Conservation (phyloP, 2,329 filamentous ascomycete genomes). For the Ophiocordyceps unilateralis region DNA sequence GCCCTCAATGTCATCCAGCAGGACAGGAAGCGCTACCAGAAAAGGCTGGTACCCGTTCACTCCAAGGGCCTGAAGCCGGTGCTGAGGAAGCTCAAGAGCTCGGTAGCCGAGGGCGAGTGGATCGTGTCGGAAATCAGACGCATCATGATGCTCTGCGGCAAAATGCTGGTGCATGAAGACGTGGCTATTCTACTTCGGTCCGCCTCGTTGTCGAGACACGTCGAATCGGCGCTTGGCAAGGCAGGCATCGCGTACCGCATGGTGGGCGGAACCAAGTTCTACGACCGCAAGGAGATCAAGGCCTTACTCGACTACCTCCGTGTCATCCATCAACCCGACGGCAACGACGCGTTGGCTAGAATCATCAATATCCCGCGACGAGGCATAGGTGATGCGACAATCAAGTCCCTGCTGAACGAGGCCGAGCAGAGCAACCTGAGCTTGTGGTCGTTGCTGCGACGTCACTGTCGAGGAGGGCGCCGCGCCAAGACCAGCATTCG, state of each 20-base stretch:
- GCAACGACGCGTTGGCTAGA: constrained; percentile 70
- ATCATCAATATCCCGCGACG: constrained; percentile 74
- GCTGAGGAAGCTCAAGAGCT: constrained; percentile 53
- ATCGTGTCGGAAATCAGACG: constrained; percentile 71
- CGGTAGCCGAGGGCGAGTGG: constrained; percentile 68
- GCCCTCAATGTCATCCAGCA: constrained; percentile 83
- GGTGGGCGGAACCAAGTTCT: constrained; percentile 82
- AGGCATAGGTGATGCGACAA: constrained; percentile 63
- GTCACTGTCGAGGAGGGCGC: constrained; percentile 33
- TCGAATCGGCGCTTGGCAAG: constrained; percentile 68
- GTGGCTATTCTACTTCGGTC: constrained; percentile 79
- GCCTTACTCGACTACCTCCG: constrained; percentile 75
- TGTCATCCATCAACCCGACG: constrained; percentile 66
- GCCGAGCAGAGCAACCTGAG: constrained; percentile 52
- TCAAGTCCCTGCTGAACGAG: constrained; percentile 58
- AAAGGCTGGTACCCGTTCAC: constrained; percentile 66
- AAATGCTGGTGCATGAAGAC: constrained; percentile 57
- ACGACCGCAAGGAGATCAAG: constrained; percentile 80
- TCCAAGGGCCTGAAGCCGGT: constrained; percentile 65
- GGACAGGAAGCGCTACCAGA: constrained; percentile 64
- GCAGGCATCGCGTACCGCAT: constrained; percentile 77
- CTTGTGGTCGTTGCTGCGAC: constrained; percentile 56
- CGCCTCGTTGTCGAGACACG: constrained; percentile 64
- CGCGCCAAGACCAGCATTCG: constrained; percentile 30
- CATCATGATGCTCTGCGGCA: constrained; percentile 50